Conservation (phyloP, 768 basidiomycete species). For the Cubamyces lactineus region DNA sequence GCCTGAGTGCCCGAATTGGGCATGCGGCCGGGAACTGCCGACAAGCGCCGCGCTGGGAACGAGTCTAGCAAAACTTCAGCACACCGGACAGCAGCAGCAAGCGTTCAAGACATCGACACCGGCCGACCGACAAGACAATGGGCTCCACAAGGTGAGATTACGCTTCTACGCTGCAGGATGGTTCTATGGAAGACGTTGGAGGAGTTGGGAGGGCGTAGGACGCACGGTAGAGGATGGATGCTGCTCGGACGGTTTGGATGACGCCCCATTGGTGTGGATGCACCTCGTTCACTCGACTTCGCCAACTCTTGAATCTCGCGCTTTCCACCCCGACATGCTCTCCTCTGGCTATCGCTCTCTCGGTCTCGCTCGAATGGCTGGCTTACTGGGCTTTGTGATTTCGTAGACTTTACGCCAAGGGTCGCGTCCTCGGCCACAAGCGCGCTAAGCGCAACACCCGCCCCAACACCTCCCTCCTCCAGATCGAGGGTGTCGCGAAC, state of each 20-base stretch:
- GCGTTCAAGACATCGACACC: slow-evolving; percentile 36
- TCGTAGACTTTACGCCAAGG: slow-evolving; percentile 89
- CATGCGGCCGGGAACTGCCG: slow-evolving; percentile 16
- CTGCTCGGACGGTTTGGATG: slow-evolving; percentile 37
- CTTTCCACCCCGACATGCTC: neutral
- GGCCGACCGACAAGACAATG: slow-evolving; percentile 57
- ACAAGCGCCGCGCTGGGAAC: slow-evolving; percentile 9
- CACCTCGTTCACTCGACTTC: neutral
- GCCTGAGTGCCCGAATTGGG: neutral
- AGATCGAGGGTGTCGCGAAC: slow-evolving; percentile 93
- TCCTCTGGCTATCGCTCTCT: neutral
- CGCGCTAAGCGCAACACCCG: slow-evolving; percentile 96
- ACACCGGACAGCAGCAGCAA: slow-evolving; percentile 24
- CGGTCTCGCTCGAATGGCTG: neutral
- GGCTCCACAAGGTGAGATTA: slow-evolving; percentile 77
- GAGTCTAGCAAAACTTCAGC: slow-evolving; percentile 18
- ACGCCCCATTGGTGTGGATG: slow-evolving; percentile 9
- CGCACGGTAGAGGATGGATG: slow-evolving; percentile 50
- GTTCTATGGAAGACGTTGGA: slow-evolving; percentile 26
- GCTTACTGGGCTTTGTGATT: slow-evolving; percentile 12
- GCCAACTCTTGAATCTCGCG: neutral
- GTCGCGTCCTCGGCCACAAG: slow-evolving; percentile 97
- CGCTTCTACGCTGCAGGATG: slow-evolving; percentile 14
- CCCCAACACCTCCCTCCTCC: slow-evolving; percentile 94
- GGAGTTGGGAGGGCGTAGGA: slow-evolving; percentile 20